Evolutionary conservation across 2,329 filamentous ascomycete species (phyloP).

Genomic region (Ophiocordyceps camponoti-floridani): DNA sequence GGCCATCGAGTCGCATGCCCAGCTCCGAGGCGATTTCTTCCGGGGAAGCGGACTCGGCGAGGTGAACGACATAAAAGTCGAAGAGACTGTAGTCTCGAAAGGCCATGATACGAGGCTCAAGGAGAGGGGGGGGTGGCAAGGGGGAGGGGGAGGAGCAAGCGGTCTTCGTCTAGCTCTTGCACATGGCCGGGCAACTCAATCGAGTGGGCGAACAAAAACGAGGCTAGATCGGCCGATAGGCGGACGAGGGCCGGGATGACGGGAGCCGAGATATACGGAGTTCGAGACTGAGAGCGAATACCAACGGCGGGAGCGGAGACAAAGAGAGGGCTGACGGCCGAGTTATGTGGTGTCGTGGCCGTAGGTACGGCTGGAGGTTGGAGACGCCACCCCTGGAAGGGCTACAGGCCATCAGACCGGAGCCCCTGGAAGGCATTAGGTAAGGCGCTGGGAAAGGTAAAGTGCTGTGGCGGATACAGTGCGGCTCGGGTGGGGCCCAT

Average conservation of each 20-base stretch:
- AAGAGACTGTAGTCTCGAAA: constrained; percentile 58
- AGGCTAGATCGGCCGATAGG: background rate
- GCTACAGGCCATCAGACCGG: no score
- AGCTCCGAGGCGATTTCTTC: constrained; percentile 52
- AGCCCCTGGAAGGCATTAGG: background rate
- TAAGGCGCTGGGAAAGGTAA: no score
- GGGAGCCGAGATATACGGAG: background rate
- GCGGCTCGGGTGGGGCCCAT: no score
- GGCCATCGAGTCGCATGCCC: constrained; percentile 65
- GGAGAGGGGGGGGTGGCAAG: no score
- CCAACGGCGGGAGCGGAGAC: background rate
- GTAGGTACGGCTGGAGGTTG: background rate
- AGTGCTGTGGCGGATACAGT: background rate
- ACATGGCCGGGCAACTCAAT: background rate
- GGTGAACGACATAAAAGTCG: constrained; percentile 87
- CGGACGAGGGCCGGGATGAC: background rate
- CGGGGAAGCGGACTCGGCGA: constrained; percentile 49
- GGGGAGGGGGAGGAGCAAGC: no score
- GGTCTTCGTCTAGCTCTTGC: background rate
- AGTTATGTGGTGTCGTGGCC: background rate
- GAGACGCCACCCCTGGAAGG: background rate
- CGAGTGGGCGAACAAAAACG: background rate
- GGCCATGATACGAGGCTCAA: constrained; percentile 15
- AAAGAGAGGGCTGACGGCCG: background rate
- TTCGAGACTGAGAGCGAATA: background rate